Base-by-base conservation (phyloP, 108 stramenopile genomes). In the Discostella pseudostelligera region DNA sequence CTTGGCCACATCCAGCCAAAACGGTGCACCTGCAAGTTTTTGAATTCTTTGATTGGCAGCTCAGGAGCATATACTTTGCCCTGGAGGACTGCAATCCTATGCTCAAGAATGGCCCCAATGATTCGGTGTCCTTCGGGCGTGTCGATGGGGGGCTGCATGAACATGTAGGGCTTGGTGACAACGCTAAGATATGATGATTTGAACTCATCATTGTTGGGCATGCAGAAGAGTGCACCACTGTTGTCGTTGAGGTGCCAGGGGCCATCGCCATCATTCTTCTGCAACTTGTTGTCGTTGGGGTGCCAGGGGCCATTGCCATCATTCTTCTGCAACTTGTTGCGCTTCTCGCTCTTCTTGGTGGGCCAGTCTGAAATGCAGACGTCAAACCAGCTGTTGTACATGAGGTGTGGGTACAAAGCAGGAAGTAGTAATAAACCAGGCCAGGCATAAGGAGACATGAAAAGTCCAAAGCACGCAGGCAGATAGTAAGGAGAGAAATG, bases 161-260 rank as follows among this genome's bases (percentile, higher is more conserved):
- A 43, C 4, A 43, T 16, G n/a, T 43, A 43, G 12, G 42, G 42
- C 14, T 12, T 43, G 9, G 12, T 43, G 2, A 4, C 42, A 11
- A n/a, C 9, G 42, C 14, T 1, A n/a, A 7, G 12, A 43, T 43
- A 43, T 2, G 9, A 8, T 43, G 12, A n/a, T 2, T 43, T 16
- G 9, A 43, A 43, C 10, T 43, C 42, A n/a, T 43, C 42, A 11
- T 43, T 43, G 42, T 43, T 43, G 42, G 42, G 42, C 42, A 43
- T 43, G 9, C 42, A 43, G n/a, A 43, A 43, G 42, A 43, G 42
- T 11, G 42, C 12, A 43, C 42, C 42, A 43, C n/a, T 43, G 1
- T 43, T 43, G 42, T 43, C 42, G 9, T 32, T 32, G 32, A 43
- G 42, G 42, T 43, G 4, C 42, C 42, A 43, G 12, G 42, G 42